Percentiles rank a stretch among this genome's conserved stretches.
Evolutionary conservation across 176 grass and related monocot genomes (phyloP).

Genomic region (Puya raimondii): DNA sequence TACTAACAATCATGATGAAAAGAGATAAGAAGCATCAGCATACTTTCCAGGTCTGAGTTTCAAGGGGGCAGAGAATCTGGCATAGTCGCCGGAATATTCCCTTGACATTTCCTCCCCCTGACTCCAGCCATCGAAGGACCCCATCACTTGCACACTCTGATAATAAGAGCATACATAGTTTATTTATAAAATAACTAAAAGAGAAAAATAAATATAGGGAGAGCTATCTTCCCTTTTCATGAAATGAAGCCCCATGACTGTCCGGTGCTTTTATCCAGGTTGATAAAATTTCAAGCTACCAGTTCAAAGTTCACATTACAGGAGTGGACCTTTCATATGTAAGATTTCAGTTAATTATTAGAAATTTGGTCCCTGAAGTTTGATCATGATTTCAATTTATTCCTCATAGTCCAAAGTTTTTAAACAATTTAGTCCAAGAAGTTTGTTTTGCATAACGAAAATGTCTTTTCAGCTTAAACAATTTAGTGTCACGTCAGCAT

Average conservation of each 20-base stretch:
- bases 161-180: not conserved
- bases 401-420: too few species aligned
- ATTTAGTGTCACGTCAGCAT: too few species aligned
- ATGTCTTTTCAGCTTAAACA: too few species aligned
- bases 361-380: too few species aligned
- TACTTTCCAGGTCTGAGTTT: slow-evolving; percentile 92
- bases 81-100: slow-evolving; percentile 60
- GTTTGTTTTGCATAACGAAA: too few species aligned
- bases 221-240: not conserved
- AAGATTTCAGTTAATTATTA: too few species aligned
- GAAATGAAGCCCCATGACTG: not conserved
- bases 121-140: slow-evolving; percentile 88
- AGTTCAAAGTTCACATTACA: not conserved
- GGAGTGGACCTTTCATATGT: not conserved
- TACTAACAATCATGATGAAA: not conserved
- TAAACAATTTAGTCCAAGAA: too few species aligned
- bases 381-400: too few species aligned
- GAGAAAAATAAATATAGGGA: not conserved
- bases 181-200: not conserved
- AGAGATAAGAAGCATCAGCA: slow-evolving; percentile 5
- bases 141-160: slow-evolving; percentile 89
- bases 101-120: slow-evolving; percentile 69
- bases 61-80: slow-evolving; percentile 63
- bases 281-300: not conserved
- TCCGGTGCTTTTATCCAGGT: not conserved